Percentiles rank a stretch among this genome's conserved stretches.
phyloP scores from a whole-genome alignment of 78 protist genomes.

The Cavenderia fasciculata region DNA sequence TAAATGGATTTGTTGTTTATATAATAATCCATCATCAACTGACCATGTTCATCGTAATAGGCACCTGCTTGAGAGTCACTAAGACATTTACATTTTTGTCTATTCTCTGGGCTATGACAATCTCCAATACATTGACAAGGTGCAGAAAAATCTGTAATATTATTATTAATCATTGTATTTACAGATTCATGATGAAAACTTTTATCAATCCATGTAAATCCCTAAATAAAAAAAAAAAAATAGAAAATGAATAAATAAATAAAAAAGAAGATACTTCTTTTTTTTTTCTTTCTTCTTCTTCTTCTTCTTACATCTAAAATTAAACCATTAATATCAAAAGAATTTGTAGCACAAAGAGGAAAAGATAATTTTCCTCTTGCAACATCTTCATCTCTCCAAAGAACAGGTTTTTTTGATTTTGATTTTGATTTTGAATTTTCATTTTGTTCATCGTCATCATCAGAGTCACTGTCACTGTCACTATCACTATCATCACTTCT shows the following conservation, averaged over 20 bases:
- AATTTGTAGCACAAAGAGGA: conserved; percentile 67
- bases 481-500: not conserved
- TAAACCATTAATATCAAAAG: too few species aligned
- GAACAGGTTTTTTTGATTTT: too few species aligned
- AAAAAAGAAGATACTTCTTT: too few species aligned
- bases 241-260: too few species aligned
- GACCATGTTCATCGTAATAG: conserved; percentile 1
- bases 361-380: conserved; percentile 27
- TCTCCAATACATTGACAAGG: conserved; percentile 64
- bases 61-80: not conserved
- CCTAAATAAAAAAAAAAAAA: too few species aligned
- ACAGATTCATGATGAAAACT: conserved; percentile 4
- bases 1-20: not conserved
- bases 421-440: too few species aligned
- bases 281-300: too few species aligned
- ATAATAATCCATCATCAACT: not conserved
- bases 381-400: conserved; percentile 24
- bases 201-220: conserved; percentile 23
- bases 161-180: too few species aligned
- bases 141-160: not conserved
- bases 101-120: conserved; percentile 6
- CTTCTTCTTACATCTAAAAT: too few species aligned
- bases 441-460: conserved; percentile 2
- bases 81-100: conserved; percentile 7
- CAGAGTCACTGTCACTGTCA: not conserved